Conservation (phyloP, 2,329 filamentous ascomycete genomes). For the Penicillium sclerotiorum region DNA sequence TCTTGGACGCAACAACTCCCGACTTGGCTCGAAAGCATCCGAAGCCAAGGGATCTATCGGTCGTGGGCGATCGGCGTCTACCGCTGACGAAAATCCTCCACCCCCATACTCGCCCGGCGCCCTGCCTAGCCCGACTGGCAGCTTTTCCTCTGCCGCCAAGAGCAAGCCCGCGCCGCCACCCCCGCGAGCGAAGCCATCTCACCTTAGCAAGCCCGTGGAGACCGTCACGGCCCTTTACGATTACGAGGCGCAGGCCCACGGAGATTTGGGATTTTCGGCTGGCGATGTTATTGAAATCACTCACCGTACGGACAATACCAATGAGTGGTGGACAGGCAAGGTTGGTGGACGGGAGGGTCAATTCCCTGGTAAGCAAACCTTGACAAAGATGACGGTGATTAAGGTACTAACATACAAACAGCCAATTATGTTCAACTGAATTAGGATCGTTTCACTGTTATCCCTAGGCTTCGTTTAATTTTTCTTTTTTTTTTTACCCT, state of each 20-base stretch:
- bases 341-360: constrained; percentile 80
- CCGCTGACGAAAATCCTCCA: constrained; percentile 62
- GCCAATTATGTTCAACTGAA: constrained; percentile 43
- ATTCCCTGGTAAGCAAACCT: constrained; percentile 91
- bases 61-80: constrained; percentile 40
- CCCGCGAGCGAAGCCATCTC: constrained; percentile 79
- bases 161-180: constrained; percentile 68
- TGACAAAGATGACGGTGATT: too few relatives aligned
- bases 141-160: constrained; percentile 62
- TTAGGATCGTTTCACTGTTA: constrained; percentile 19
- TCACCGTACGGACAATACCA: constrained; percentile 79
- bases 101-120: constrained; percentile 64
- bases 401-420: constrained; percentile 20
- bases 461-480: constrained; percentile 3
- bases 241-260: constrained; percentile 92
- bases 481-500: constrained; percentile 5
- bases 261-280: constrained; percentile 85
- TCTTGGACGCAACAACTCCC: constrained; percentile 46
- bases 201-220: constrained; percentile 71
- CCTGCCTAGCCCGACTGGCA: constrained; percentile 44
- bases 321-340: constrained; percentile 96
- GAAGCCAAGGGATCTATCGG: constrained; percentile 40
- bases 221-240: constrained; percentile 91
- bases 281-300: constrained; percentile 91
- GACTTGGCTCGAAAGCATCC: constrained; percentile 35